Base-by-base conservation (phyloP, 768 basidiomycete species). In the Lactarius sp. region DNA sequence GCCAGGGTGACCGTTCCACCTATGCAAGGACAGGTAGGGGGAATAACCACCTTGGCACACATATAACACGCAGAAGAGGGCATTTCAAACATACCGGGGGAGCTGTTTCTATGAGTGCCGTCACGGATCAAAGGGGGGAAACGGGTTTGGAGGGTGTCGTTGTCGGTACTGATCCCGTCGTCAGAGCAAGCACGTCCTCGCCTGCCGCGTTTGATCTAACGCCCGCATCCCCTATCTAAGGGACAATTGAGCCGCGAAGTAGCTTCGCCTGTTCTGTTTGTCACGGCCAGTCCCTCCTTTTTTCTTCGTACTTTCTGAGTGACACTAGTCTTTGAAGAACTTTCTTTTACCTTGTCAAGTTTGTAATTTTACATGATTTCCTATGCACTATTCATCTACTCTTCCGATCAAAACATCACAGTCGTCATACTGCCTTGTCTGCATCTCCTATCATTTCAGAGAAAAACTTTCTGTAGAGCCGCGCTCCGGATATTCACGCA, bases 121-220 rank as follows among this genome's bases (percentile, higher is more conserved):
- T 59, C 47, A 59, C 46, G 39, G 57, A 59, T 31, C 53, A 58
- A 59, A 44, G 37, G 2, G 41, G n/a, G 22, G 62, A 55, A 56
- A 59, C 36, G 7, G n/a, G 37, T 7, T 12, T 22, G 20, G 52
- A 53, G 18, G 22, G 49, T 31, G 44, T 37, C 10, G 62, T 31
- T 36, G 39, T 49, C 42, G 18, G 42, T 31, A 44, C 34, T 8
- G 62, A 59, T 31, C 52, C 57, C n/a, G 56, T 42, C 37, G 47
- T 66, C 62, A 58, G 65, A 27, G 52, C 62, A 54, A 66, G 65
- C 62, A 59, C 65, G 31, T 66, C 65, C 27, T 66, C 65, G 20
- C 65, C 65, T n/a, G 65, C 65, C 20, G 47, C 47, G 39, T 65
- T 66, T 46, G 62, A 64, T 55, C 58, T 64, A 22, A 49, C 49